Evolutionary conservation across 1,284 basidiomycete species (phyloP).

Genomic region (Ceraceosorus guamensis): DNA sequence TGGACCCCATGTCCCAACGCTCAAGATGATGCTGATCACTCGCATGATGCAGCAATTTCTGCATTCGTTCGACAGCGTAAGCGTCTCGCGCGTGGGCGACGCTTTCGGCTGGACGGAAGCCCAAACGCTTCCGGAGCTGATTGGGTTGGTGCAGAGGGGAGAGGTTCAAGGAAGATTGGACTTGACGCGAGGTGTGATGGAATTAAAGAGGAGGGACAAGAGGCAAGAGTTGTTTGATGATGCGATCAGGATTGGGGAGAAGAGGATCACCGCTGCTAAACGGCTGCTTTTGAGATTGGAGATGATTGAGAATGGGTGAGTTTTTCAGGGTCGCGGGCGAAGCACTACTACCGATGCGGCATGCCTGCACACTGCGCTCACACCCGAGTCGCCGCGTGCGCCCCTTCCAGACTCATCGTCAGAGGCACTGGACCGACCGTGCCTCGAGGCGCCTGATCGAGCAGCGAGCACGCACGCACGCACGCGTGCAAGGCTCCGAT

Average conservation of each 20-base stretch:
- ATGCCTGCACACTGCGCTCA: too few species aligned
- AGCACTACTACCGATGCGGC: too few species aligned
- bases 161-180: slow-evolving; percentile 67
- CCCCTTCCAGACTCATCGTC: too few species aligned
- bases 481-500: too few species aligned
- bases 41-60: slow-evolving; percentile 59
- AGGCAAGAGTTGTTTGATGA: slow-evolving; percentile 65
- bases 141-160: slow-evolving; percentile 64
- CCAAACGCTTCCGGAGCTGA: slow-evolving; percentile 63
- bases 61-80: slow-evolving; percentile 71
- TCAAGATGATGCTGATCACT: slow-evolving; percentile 55
- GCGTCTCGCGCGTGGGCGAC: slow-evolving; percentile 66
- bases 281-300: slow-evolving; percentile 69
- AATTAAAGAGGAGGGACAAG: slow-evolving; percentile 66
- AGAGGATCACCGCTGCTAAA: slow-evolving; percentile 64
- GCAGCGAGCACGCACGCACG: too few species aligned
- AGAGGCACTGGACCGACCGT: too few species aligned
- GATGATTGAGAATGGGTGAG: slow-evolving; percentile 52
- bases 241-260: slow-evolving; percentile 63
- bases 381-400: too few species aligned
- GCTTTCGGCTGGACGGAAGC: slow-evolving; percentile 73
- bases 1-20: slow-evolving; percentile 54
- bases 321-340: background rate
- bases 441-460: too few species aligned
- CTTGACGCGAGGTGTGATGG: slow-evolving; percentile 56